phyloP scores from a whole-genome alignment of 2,329 filamentous ascomycete species.

The Dothiorella sarmentorum region DNA sequence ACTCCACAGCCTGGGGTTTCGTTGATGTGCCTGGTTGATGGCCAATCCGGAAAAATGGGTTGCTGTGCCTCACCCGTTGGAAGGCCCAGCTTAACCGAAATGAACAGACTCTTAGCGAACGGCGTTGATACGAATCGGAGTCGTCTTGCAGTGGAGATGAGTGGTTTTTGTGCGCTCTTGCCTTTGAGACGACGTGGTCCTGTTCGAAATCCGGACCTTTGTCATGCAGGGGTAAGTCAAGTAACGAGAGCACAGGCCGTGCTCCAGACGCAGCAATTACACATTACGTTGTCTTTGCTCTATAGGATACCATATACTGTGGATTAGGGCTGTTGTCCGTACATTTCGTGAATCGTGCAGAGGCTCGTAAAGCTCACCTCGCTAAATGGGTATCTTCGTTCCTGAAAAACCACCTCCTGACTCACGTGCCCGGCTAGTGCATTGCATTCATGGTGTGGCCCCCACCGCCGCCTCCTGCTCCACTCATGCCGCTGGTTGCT shows the following conservation, averaged over 20 bases:
- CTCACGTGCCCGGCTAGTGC: neutral
- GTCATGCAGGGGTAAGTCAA: neutral
- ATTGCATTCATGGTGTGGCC: neutral
- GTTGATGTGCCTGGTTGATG: neutral
- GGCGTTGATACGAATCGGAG: neutral
- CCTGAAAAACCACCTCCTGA: conserved; percentile 3
- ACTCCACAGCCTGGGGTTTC: neutral
- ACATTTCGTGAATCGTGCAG: conserved; percentile 3
- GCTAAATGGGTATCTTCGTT: conserved; percentile 13
- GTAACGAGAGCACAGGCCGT: neutral
- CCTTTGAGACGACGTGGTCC: neutral
- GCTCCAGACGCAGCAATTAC: neutral
- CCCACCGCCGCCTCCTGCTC: neutral
- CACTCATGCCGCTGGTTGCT: neutral
- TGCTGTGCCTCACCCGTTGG: conserved; percentile 5
- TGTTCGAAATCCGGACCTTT: neutral
- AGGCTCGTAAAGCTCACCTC: conserved; percentile 10
- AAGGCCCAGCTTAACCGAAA: neutral
- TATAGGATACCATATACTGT: neutral
- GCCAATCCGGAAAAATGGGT: neutral
- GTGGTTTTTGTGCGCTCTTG: neutral
- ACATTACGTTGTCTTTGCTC: neutral
- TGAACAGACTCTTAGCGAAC: conserved; percentile 10
- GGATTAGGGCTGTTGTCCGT: neutral
- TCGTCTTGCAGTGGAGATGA: neutral